Evolutionary conservation across 2,329 filamentous ascomycete genomes (phyloP).

Genomic region (Aureobasidium sp.): DNA sequence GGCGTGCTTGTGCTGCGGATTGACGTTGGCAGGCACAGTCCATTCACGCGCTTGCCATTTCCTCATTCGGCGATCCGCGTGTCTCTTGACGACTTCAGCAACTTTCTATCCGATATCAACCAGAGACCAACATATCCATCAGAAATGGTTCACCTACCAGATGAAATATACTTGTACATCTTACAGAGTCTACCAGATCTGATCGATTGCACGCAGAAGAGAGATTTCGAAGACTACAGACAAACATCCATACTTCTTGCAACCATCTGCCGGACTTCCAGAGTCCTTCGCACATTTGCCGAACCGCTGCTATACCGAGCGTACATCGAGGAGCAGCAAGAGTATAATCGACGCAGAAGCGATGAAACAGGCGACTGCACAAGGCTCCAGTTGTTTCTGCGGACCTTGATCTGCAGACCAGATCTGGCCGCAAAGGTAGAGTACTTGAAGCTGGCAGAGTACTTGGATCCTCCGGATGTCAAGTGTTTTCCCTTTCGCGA

Average conservation of each 20-base stretch:
- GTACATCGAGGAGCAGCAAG: neutral
- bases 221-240: neutral
- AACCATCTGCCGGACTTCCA: neutral
- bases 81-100: neutral
- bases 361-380: neutral
- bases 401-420: neutral
- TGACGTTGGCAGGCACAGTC: slow-evolving; percentile 10
- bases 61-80: neutral
- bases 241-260: neutral
- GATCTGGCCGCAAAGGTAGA: neutral
- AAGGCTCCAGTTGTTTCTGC: neutral
- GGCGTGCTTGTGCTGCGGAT: slow-evolving; percentile 5
- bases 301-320: neutral
- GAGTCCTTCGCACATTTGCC: neutral
- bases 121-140: neutral
- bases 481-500: neutral
- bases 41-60: slow-evolving; percentile 6
- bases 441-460: neutral
- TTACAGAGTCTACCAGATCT: neutral
- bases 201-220: neutral
- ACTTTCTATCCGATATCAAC: neutral
- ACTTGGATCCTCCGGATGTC: neutral
- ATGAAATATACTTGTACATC: neutral
- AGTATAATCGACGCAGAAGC: neutral
- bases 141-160: neutral